Percentiles rank a stretch among this genome's conserved stretches.
phyloP scores from a whole-genome alignment of 768 basidiomycete species.

The Kwoniella dejecticola region DNA sequence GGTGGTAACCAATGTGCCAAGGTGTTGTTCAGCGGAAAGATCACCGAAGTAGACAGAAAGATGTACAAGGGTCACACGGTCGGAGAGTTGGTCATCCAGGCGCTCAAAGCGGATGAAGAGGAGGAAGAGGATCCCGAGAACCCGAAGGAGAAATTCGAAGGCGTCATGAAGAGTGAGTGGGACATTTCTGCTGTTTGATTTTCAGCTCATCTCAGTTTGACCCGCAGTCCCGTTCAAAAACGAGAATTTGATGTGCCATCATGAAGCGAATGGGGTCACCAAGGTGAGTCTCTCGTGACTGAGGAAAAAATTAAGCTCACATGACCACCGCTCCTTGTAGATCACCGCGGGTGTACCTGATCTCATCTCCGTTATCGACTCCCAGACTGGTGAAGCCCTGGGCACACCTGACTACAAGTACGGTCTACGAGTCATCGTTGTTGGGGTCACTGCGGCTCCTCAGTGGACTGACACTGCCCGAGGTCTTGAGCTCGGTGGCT shows the following conservation, averaged over 20 bases:
- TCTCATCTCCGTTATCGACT: conserved; percentile 67
- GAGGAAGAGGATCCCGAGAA: conserved; percentile 41
- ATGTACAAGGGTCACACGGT: conserved; percentile 55
- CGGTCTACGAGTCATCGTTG: conserved; percentile 64
- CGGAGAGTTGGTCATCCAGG: conserved; percentile 46
- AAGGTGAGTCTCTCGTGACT: conserved; percentile 23
- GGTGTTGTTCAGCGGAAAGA: conserved; percentile 66
- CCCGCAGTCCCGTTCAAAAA: conserved; percentile 43
- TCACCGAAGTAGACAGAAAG: conserved; percentile 61
- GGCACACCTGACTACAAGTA: conserved; percentile 68
- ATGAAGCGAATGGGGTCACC: conserved; percentile 20
- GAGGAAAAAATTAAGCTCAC: neutral
- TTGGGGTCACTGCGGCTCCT: conserved; percentile 61
- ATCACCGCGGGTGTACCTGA: conserved; percentile 65
- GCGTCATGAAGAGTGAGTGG: conserved; percentile 49
- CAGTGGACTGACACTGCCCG: conserved; percentile 62
- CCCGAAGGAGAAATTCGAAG: conserved; percentile 37
- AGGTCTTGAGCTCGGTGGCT: conserved; percentile 63
- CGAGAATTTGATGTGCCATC: conserved; percentile 37
- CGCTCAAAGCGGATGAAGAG: conserved; percentile 32
- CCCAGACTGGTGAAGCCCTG: conserved; percentile 65
- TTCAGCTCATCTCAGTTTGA: neutral
- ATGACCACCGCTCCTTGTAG: conserved; percentile 2
- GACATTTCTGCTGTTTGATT: neutral
- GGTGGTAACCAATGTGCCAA: conserved; percentile 36